A percentile compares a stretch with the other conserved stretches of the same genome.
phyloP scores from a whole-genome alignment of 23 red algal species.

The Gracilariopsis chorda region DNA sequence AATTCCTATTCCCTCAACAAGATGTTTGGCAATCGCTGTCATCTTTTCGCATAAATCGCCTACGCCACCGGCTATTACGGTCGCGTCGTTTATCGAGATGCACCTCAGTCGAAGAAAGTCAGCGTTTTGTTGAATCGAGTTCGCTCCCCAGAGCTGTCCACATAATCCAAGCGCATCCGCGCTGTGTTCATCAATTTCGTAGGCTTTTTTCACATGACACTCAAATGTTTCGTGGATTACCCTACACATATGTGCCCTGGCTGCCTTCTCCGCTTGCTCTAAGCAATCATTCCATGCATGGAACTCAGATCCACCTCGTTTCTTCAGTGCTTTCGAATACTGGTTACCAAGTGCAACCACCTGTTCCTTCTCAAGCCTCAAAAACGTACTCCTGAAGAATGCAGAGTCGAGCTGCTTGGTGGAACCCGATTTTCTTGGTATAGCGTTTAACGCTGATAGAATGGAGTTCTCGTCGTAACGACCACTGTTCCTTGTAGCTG shows the following conservation, averaged over 20 bases:
- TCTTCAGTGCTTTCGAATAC: neutral
- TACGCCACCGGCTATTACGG: neutral
- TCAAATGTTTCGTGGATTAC: conserved; percentile 6
- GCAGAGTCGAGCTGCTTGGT: neutral
- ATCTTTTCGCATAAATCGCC: conserved; percentile 14
- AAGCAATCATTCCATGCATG: conserved; percentile 68
- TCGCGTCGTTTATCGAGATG: conserved; percentile 21
- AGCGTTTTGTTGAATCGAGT: neutral
- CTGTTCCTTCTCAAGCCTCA: conserved; percentile 26
- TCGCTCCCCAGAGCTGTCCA: conserved; percentile 28
- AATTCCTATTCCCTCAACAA: conserved; percentile 66
- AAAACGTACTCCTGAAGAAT: conserved; percentile 28
- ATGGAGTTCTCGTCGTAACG: neutral
- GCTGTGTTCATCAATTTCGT: neutral
- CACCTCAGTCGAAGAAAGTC: conserved; percentile 26
- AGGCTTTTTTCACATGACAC: neutral
- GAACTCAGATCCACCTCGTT: conserved; percentile 21
- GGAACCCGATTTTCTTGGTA: neutral
- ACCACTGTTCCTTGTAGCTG: neutral
- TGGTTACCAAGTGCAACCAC: neutral
- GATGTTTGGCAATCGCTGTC: conserved; percentile 28
- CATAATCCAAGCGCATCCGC: conserved; percentile 30
- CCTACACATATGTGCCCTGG: conserved; percentile 43
- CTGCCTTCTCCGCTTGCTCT: conserved; percentile 21
- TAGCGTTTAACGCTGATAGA: neutral